Percentiles rank a stretch among this genome's conserved stretches.
Conservation (phyloP, 2,329 filamentous ascomycete genomes). For the Colletotrichum plurivorum region DNA sequence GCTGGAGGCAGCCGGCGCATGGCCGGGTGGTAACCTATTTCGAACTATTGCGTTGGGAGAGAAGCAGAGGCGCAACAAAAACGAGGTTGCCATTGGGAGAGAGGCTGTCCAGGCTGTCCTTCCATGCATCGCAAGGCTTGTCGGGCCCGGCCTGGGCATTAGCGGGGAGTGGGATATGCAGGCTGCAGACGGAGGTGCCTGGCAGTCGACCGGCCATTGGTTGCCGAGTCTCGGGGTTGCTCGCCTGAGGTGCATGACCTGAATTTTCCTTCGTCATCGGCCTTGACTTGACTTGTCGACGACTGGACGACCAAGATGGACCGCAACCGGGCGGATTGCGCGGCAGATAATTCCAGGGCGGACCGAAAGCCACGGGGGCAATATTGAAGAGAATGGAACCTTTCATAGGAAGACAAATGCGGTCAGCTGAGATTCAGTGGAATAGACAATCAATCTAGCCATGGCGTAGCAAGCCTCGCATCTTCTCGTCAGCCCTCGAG, state of each 20-base stretch:
- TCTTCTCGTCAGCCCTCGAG: background rate
- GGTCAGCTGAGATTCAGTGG: constrained; percentile 10
- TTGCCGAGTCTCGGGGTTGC: constrained; percentile 31
- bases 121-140: constrained; percentile 29
- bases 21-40: constrained; percentile 6
- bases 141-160: constrained; percentile 26
- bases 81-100: constrained; percentile 24
- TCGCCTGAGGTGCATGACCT: constrained; percentile 34
- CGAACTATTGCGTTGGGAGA: constrained; percentile 5
- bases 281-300: background rate
- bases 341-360: constrained; percentile 1
- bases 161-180: constrained; percentile 34
- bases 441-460: constrained; percentile 4
- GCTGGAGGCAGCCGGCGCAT: constrained; percentile 15
- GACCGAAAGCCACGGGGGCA: constrained; percentile 4
- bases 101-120: constrained; percentile 8
- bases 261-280: constrained; percentile 17
- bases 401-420: background rate
- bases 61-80: constrained; percentile 8
- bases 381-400: background rate
- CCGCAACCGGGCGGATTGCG: constrained; percentile 1
- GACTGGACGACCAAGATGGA: background rate
- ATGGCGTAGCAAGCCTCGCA: background rate
- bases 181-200: constrained; percentile 35
- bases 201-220: constrained; percentile 31